A percentile compares a stretch with the other conserved stretches of the same genome.
Evolutionary conservation across 2,329 filamentous ascomycete species (phyloP).

Genomic region (Chaetomium globosum): DNA sequence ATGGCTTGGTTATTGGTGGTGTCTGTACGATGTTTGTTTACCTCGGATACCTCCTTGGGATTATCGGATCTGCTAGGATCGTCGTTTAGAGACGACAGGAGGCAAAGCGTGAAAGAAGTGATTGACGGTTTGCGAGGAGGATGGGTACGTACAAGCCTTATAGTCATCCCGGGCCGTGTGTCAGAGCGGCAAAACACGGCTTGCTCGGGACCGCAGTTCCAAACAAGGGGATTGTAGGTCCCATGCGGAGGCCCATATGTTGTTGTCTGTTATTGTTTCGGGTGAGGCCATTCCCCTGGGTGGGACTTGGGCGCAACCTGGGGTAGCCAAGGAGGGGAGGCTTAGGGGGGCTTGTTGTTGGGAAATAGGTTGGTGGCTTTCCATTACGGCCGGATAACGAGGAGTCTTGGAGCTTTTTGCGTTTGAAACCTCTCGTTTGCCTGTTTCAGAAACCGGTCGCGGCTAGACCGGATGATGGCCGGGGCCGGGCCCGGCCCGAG

Average conservation of each 20-base stretch:
- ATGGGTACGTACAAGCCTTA: constrained; percentile 28
- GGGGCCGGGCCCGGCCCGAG: constrained; percentile 11
- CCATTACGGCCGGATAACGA: background rate
- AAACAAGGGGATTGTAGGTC: background rate
- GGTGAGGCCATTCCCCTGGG: constrained; percentile 4
- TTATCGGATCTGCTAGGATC: constrained; percentile 22
- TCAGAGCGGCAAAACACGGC: constrained; percentile 20
- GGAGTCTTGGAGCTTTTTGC: background rate
- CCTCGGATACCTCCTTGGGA: background rate
- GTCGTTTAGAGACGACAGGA: background rate
- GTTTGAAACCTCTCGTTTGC: constrained; percentile 24
- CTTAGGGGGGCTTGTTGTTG: background rate
- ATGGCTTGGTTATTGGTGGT: constrained; percentile 18
- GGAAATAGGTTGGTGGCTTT: background rate
- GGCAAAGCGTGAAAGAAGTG: constrained; percentile 20
- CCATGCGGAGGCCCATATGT: background rate
- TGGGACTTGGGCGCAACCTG: background rate
- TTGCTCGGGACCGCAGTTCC: constrained; percentile 24
- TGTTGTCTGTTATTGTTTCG: background rate
- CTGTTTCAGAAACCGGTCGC: constrained; percentile 26
- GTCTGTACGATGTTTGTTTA: background rate
- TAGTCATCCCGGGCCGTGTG: constrained; percentile 20
- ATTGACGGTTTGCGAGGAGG: constrained; percentile 10
- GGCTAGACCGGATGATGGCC: constrained; percentile 12
- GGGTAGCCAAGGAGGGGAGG: background rate